phyloP scores from a whole-genome alignment of 2,329 filamentous ascomycete species.

The Venturia aucupariae region DNA sequence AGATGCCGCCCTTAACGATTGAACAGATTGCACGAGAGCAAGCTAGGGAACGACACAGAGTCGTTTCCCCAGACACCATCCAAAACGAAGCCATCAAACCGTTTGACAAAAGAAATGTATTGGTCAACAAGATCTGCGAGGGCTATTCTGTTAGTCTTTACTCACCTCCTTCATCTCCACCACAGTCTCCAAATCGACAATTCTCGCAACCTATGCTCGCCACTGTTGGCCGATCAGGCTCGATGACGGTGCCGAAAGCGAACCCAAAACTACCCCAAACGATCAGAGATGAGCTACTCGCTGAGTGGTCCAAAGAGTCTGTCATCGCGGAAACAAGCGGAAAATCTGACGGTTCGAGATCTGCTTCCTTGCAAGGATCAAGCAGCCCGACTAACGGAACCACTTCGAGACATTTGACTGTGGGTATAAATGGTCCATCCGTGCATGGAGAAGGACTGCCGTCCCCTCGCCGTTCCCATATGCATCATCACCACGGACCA shows the following conservation, averaged over 20 bases:
- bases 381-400: constrained; percentile 32
- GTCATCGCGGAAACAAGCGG: constrained; percentile 57
- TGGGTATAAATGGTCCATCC: neutral
- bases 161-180: constrained; percentile 61
- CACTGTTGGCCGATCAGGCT: constrained; percentile 21
- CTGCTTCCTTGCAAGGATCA: constrained; percentile 68
- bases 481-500: neutral
- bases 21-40: constrained; percentile 46
- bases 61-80: neutral
- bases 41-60: neutral
- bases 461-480: constrained; percentile 2
- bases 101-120: constrained; percentile 61
- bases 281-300: constrained; percentile 66
- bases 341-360: constrained; percentile 53
- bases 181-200: constrained; percentile 57
- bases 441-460: neutral
- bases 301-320: constrained; percentile 69
- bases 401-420: constrained; percentile 11
- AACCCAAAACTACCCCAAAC: constrained; percentile 48
- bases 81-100: constrained; percentile 54
- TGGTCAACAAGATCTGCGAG: constrained; percentile 66
- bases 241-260: constrained; percentile 1
- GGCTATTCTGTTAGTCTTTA: constrained; percentile 55
- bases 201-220: constrained; percentile 53
- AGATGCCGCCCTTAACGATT: constrained; percentile 57